Evolutionary conservation across 2,329 filamentous ascomycete genomes (phyloP), one percentile per base, ranked within the genome.

Genomic region (Blumeriella jaapii): DNA sequence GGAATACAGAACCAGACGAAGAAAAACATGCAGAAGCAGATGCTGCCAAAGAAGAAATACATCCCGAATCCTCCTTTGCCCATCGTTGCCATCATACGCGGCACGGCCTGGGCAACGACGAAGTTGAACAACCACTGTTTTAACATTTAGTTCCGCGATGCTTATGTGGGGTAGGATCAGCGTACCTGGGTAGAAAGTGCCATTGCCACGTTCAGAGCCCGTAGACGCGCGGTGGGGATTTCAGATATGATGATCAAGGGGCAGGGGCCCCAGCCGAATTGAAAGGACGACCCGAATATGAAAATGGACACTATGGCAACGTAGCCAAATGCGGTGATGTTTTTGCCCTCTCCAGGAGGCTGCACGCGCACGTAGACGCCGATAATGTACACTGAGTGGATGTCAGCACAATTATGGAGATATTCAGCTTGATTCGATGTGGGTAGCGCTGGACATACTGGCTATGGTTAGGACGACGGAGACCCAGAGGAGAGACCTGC

Each of bases 51-150:
- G 49, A 81, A 73, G 53, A 83, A 69, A 57, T 80, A 83, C 17
- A 76, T 76, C 18, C 72, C 74, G 34, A 61, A 65, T 5, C 61
- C 61, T 15, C 54, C 54, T 15, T 54, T 44, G 13, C 61, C 62
- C 49, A 67, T 63, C 10, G 59, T 68, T 59, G 64, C 64, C 49
- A 82, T 63, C 78, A 83, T 82, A 29, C 69, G 74, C 2, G 78
- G 71, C 3, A 78, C 75, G 20, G 74, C 74, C 38, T 74, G 62
- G 2, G 78, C 78, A 38, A 83, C 74, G 7, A 82, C 69, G 41
- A 83, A 80, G 53, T 84, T 84, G 57, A 83, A 82, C 4, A 83
- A 56, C 78, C 78, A 82, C 50, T 83, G 77, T n/a, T n/a, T n/a
- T n/a, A n/a, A n/a, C n/a, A n/a, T n/a, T n/a, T n/a, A n/a, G n/a